Evolutionary conservation across 352 stramenopile genomes (phyloP), one percentile per base, ranked within the genome.

Genomic region (Phytophthora colocasiae): DNA sequence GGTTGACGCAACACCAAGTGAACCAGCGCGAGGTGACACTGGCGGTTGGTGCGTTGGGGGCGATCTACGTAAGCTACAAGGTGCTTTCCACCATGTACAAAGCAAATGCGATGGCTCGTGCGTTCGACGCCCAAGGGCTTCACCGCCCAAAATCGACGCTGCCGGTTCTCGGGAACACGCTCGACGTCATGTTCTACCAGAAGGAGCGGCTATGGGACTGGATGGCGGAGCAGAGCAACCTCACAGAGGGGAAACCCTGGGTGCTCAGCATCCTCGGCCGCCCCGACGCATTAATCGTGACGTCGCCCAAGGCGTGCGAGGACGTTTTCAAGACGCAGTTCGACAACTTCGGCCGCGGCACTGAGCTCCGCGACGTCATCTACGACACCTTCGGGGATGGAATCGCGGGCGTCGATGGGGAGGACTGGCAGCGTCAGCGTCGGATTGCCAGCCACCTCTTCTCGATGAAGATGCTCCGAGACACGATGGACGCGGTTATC

Each of bases 371-470:
- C 5, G 58, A 69, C 8, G 46, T 73, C 1, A 52, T 78, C 12
- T 51, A 63, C 47, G 69, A 85, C 43, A 68, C 89, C 17, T 69
- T 91, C 4, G 81, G 81, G 38, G 56, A 84, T 32, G 83, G 83
- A 17, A 83, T 91, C 32, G 75, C 83, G 10, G 64, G 54, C 12
- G 52, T 67, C 1, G 75, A 91, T 44, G 79, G 79, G n/a, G 48
- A 66, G 19, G 29, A 61, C 15, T 90, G 83, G 81, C 60, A 69
- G 3, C 40, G 75, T 15, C 78, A 90, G 44, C 77, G 83, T 6
- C 83, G 85, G 9, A 80, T 64, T 8, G 84, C 85, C 53, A 92
- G 80, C 50, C 89, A 95, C 44, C 87, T 97, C 14, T 92, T 93
- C 26, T 84, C 77, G 3, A 69, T 63, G 26, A 46, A 67, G 9